phyloP scores from a whole-genome alignment of 768 basidiomycete genomes.

The Hydnomerulius pinastri region DNA sequence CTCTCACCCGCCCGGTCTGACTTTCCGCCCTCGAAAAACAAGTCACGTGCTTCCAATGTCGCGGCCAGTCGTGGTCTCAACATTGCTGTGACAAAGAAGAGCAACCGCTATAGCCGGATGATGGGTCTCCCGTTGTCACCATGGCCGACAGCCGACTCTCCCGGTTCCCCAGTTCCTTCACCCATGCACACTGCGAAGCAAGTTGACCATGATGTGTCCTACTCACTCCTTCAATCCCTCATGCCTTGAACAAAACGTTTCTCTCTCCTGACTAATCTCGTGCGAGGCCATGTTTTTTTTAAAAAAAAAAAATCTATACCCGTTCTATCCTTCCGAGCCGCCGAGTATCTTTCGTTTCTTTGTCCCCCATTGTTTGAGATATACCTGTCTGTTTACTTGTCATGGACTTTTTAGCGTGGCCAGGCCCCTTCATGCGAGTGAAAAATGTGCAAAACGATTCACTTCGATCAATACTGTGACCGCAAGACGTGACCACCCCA shows the following conservation, averaged over 20 bases:
- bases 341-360: slow-evolving; percentile 8
- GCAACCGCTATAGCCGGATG: slow-evolving; percentile 65
- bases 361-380: slow-evolving; percentile 9
- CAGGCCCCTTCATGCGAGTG: not conserved
- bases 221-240: not conserved
- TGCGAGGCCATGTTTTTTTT: slow-evolving; percentile 15
- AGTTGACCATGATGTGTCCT: slow-evolving; percentile 12
- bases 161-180: slow-evolving; percentile 15
- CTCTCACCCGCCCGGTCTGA: slow-evolving; percentile 21
- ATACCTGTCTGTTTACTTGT: slow-evolving; percentile 21
- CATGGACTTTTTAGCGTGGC: slow-evolving; percentile 4
- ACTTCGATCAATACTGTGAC: too few relatives aligned
- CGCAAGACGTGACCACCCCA: too few relatives aligned
- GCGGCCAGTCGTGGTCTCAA: slow-evolving; percentile 76
- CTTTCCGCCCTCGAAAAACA: slow-evolving; percentile 35
- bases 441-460: not conserved
- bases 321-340: slow-evolving; percentile 6
- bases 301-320: slow-evolving; percentile 28
- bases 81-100: slow-evolving; percentile 56
- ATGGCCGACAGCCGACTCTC: slow-evolving; percentile 21
- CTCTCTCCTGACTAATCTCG: slow-evolving; percentile 12
- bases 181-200: slow-evolving; percentile 27
- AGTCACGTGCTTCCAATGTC: slow-evolving; percentile 55
- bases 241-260: not conserved
- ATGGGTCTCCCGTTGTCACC: slow-evolving; percentile 60